These are phyloP conservation scores for Micromonas commoda DNA, from an alignment of 139 green algal genomes.

Conservation along the genomic window DNA sequence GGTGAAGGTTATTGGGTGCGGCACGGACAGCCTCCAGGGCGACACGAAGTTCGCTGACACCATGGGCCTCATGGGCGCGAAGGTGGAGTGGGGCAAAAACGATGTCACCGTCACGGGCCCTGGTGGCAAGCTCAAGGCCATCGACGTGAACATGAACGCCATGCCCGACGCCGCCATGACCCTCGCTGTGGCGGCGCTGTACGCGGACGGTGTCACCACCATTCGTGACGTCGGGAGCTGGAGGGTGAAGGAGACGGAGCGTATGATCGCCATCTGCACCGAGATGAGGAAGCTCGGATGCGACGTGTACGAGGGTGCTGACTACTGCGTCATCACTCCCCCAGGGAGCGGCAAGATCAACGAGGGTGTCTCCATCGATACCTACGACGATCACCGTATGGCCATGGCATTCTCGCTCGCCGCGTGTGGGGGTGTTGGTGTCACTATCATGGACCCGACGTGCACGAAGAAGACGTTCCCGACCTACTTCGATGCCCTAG, in stretches of 20 bases:
- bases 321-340: slow-evolving; percentile 94
- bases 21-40: slow-evolving; percentile 81
- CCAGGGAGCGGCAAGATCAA: slow-evolving; percentile 42
- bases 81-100: slow-evolving; percentile 83
- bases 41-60: slow-evolving; percentile 91
- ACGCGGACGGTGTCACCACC: slow-evolving; percentile 77
- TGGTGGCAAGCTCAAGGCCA: slow-evolving; percentile 57
- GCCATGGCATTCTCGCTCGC: slow-evolving; percentile 56
- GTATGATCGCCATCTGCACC: slow-evolving; percentile 94
- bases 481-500: slow-evolving; percentile 38
- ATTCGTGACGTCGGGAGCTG: slow-evolving; percentile 97
- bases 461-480: slow-evolving; percentile 47
- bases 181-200: slow-evolving; percentile 87
- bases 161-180: slow-evolving; percentile 99
- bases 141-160: slow-evolving; percentile 97
- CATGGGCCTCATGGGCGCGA: slow-evolving; percentile 93
- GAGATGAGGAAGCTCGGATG: slow-evolving; percentile 61
- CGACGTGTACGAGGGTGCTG: slow-evolving; percentile 73
- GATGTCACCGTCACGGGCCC: slow-evolving; percentile 85
- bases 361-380: slow-evolving; percentile 43
- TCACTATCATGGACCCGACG: slow-evolving; percentile 50
- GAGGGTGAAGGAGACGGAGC: slow-evolving; percentile 98
- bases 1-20: slow-evolving; percentile 88
- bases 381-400: slow-evolving; percentile 59
- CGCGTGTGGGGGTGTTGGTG: slow-evolving; percentile 35